Base-by-base conservation (phyloP, 306 rosid species). In the Erythrophleum fordii region DNA sequence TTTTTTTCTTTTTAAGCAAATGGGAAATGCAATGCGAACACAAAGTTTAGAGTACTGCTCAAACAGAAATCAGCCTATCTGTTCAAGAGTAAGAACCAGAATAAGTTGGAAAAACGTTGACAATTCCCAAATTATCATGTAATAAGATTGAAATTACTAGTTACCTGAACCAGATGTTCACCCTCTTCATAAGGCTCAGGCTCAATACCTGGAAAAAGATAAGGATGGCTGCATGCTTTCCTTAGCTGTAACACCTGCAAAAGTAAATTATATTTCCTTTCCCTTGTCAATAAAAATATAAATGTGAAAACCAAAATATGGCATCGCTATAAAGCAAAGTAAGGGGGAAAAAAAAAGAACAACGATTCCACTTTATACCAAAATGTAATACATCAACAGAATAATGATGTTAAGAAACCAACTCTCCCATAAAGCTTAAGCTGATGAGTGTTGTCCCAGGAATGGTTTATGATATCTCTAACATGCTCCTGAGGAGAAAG, bases 121-220 rank as follows among this genome's bases (percentile, higher is more conserved):
- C 8, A 22, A 41, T 22, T 14, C 78, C 52, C 37, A 41, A 48
- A 37, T 23, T 22, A 76, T 73, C 61, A 34, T 9, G 62, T 29
- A 77, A 46, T 29, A 74, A 72, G 76, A 9, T 66, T 52, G 76
- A 69, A 45, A 39, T 49, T 23, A 46, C 28, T 26, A 69, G 42
- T 68, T 88, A 93, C 99, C 97, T 90, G 92, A 75, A 95, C 89
- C 76, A 95, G 81, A 88, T 95, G 99, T 90, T 95, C 99, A 46
- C 99, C 99, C 87, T 95, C 99, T 85, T 90, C 95, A 66, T 87
- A 95, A 11, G 99, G 99, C 88, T 95, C 99, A 6, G 99, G 97
- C 90, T 95, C 99, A 82, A 95, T 90, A 76, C 99, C 95, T 42
- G 97, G 97, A 78, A 95, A 95, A 62, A 95, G 97, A 86, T 91